Evolutionary conservation across 1,139 yeast genomes (phyloP).

Genomic region (Geotrichum siamense): DNA sequence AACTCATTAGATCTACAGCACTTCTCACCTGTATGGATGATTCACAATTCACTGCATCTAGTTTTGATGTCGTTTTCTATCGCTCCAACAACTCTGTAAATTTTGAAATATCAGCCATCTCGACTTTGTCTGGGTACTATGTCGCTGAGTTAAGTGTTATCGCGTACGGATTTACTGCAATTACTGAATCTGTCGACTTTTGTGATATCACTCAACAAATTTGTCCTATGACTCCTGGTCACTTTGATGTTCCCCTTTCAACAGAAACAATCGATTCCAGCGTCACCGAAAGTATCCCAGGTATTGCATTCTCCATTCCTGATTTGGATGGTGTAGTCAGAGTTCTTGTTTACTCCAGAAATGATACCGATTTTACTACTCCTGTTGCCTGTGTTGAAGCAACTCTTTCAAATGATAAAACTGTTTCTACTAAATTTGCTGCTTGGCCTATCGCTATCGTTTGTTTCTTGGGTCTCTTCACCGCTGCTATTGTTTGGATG

Average conservation of each 20-base stretch:
- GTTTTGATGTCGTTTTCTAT: constrained; percentile 65
- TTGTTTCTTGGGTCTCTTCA: constrained; percentile 76
- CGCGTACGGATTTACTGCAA: constrained; percentile 75
- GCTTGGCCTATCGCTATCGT: constrained; percentile 96
- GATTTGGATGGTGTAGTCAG: constrained; percentile 89
- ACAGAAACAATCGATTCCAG: constrained; percentile 38
- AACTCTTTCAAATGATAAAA: constrained; percentile 74
- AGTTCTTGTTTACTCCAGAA: constrained; percentile 44
- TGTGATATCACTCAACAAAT: constrained; percentile 45
- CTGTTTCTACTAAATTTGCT: constrained; percentile 90
- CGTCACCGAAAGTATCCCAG: constrained; percentile 53
- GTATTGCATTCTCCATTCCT: constrained; percentile 82
- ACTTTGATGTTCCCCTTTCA: constrained; percentile 54
- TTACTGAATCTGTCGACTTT: constrained; percentile 50
- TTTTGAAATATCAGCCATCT: constrained; percentile 68
- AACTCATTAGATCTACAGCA: constrained; percentile 53
- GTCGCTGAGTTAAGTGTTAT: constrained; percentile 60
- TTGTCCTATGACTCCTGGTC: constrained; percentile 86
- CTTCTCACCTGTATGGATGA: constrained; percentile 86
- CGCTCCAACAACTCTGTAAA: constrained; percentile 57
- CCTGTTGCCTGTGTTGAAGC: constrained; percentile 93
- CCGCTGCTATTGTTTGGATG: constrained; percentile 81
- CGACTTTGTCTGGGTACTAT: constrained; percentile 70
- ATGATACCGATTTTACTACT: constrained; percentile 24
- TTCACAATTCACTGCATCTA: constrained; percentile 83